These are phyloP conservation scores for Powellomyces hirtus DNA, from an alignment of 192 early-diverging fungal species.

Conservation along the genomic window DNA sequence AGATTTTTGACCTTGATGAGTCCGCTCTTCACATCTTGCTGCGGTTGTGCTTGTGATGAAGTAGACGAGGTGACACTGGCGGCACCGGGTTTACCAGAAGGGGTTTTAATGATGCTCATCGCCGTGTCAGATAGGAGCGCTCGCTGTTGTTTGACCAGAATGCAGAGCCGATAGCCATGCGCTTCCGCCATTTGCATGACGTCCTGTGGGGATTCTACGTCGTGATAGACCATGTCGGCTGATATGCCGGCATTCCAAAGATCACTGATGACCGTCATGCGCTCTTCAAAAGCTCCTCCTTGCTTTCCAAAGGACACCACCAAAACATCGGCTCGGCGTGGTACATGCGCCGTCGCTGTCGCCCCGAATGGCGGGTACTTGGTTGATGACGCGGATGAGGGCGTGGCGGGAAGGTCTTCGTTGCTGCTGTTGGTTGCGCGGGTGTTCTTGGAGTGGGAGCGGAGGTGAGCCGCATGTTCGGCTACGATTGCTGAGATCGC, in stretches of 20 bases:
- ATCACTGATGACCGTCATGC: slow-evolving; percentile 73
- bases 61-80: neutral
- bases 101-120: neutral
- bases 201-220: slow-evolving; percentile 36
- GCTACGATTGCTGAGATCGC: slow-evolving; percentile 20
- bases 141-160: slow-evolving; percentile 23
- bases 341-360: slow-evolving; percentile 22
- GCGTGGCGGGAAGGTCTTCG: slow-evolving; percentile 25
- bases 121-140: neutral
- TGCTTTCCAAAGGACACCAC: slow-evolving; percentile 78
- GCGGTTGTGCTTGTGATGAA: neutral
- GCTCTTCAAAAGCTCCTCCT: slow-evolving; percentile 64
- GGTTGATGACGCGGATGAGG: slow-evolving; percentile 9
- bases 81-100: neutral
- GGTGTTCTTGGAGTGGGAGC: neutral
- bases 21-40: neutral
- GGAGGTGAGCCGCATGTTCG: slow-evolving; percentile 19
- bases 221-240: slow-evolving; percentile 79
- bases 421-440: neutral
- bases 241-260: slow-evolving; percentile 75
- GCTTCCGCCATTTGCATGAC: slow-evolving; percentile 6
- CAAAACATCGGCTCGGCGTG: slow-evolving; percentile 64
- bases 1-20: slow-evolving; percentile 50
- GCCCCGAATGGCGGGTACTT: slow-evolving; percentile 20
- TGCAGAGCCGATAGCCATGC: slow-evolving; percentile 16